Evolutionary conservation across 1,284 basidiomycete species (phyloP), one percentile per base, ranked within the genome.

Genomic region (Rhodotorula sp.): DNA sequence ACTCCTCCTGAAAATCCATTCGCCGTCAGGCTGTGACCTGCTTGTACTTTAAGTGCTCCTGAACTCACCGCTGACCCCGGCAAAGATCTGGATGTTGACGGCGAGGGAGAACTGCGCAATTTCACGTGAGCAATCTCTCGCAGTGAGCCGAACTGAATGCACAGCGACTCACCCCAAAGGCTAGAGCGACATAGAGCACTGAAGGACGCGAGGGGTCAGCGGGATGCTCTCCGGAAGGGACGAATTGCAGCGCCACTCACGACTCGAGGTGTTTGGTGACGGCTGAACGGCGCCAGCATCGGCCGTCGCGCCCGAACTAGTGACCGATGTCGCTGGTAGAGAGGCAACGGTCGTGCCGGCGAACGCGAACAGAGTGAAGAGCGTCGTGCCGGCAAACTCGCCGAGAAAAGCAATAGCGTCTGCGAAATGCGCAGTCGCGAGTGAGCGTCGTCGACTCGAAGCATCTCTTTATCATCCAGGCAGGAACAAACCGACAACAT

Each of bases 41-140:
- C 17, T 12, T 17, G 5, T 18, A 18, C 1, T 6, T 26, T 0
- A 17, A 33, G 12, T 15, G 44, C 12, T 42, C 0, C 10, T 42
- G 37, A 42, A 18, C 46, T 24, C 60, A 10, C 60, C 60, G 6
- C 48, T 55, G 7, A 63, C 62, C 20, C 62, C 53, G 18, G 42
- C 54, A 6, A 63, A 63, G 44, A 63, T 45, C 91, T 48, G 89
- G 14, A 86, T 87, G 8, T 85, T 86, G 51, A 88, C 85, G 61
- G 89, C 83, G 51, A 91, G 83, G 67, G 85, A 85, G 62, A 90
- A 68, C 62, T 63, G 62, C 10, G 29, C 3, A 24, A 17, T 22
- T 22, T 51, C 49, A 24, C n/a, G 18, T n/a, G 49, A 22, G 12
- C 22, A 24, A 24, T 12, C 37, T 42, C 37, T 42, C 37, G n/a